Evolutionary conservation across 306 rosid species (phyloP).

Genomic region (Acmispon strigosus): DNA sequence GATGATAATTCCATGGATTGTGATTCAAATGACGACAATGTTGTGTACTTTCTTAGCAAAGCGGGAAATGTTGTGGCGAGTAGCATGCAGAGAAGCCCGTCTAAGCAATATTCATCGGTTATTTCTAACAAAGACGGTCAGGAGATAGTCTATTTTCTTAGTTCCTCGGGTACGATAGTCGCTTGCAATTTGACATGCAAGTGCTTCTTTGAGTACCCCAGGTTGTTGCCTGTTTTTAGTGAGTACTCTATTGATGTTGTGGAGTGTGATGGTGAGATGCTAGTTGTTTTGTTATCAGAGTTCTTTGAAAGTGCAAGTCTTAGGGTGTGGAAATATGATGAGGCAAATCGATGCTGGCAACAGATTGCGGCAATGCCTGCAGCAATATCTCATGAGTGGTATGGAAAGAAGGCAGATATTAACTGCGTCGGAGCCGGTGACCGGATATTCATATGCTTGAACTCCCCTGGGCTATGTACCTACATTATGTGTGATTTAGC

Average conservation of each 20-base stretch:
- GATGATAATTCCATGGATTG: conserved; percentile 34
- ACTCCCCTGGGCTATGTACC: conserved; percentile 50
- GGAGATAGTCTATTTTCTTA: conserved; percentile 63
- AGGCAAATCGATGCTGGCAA: conserved; percentile 54
- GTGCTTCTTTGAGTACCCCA: conserved; percentile 65
- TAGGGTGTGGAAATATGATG: conserved; percentile 68
- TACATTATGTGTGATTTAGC: conserved; percentile 57
- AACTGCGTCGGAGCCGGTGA: conserved; percentile 83
- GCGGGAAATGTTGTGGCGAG: conserved; percentile 87
- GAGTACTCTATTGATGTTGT: conserved; percentile 90
- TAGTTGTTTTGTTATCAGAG: conserved; percentile 75
- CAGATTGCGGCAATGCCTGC: conserved; percentile 86
- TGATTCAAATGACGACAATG: conserved; percentile 59
- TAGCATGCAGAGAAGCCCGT: conserved; percentile 88
- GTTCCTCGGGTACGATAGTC: conserved; percentile 66
- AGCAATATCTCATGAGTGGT: conserved; percentile 86
- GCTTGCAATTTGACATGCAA: conserved; percentile 60
- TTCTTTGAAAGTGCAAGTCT: conserved; percentile 76
- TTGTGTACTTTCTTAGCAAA: conserved; percentile 76
- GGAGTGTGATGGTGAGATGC: conserved; percentile 68
- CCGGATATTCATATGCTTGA: conserved; percentile 67
- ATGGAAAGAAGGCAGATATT: conserved; percentile 80
- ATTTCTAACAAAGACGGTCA: conserved; percentile 47
- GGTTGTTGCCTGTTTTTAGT: conserved; percentile 65
- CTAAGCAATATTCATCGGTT: conserved; percentile 86